phyloP scores from a whole-genome alignment of 1,284 basidiomycete species.

The Cystobasidiaceae sp. region DNA sequence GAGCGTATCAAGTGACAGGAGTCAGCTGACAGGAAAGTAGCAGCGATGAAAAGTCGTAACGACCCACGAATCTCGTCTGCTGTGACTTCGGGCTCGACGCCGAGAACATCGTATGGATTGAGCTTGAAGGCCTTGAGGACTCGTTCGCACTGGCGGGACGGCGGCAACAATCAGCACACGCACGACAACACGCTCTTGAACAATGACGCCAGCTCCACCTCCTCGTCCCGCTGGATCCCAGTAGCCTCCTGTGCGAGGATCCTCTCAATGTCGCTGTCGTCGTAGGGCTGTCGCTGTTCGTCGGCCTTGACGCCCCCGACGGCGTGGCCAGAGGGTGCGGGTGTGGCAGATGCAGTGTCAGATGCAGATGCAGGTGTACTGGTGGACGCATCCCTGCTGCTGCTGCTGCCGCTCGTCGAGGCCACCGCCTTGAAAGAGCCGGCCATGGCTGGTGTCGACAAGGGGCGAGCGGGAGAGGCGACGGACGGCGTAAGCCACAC shows the following conservation, averaged over 20 bases:
- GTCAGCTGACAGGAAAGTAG: background rate
- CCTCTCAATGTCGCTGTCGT: slow-evolving; percentile 23
- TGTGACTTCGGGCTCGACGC: slow-evolving; percentile 50
- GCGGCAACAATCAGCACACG: background rate
- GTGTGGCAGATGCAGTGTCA: background rate
- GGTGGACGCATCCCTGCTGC: no score
- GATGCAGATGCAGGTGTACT: background rate
- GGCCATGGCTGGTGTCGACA: no score
- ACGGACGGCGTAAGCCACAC: no score
- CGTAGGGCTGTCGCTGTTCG: background rate
- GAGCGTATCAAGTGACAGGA: no score
- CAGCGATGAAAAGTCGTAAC: background rate
- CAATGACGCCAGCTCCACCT: background rate
- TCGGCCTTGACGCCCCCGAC: background rate
- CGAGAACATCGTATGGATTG: slow-evolving; percentile 56
- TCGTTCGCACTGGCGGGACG: slow-evolving; percentile 49
- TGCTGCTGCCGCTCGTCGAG: background rate
- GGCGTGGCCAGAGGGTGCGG: no score
- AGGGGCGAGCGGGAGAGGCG: no score
- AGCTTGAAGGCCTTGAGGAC: slow-evolving; percentile 54
- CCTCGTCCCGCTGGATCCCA: slow-evolving; percentile 25
- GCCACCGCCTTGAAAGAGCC: no score
- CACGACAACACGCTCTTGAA: background rate
- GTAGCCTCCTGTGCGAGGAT: slow-evolving; percentile 24
- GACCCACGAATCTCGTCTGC: slow-evolving; percentile 49